Conservation (phyloP, 148 eudicot genomes). For the Polygonum aviculare region DNA sequence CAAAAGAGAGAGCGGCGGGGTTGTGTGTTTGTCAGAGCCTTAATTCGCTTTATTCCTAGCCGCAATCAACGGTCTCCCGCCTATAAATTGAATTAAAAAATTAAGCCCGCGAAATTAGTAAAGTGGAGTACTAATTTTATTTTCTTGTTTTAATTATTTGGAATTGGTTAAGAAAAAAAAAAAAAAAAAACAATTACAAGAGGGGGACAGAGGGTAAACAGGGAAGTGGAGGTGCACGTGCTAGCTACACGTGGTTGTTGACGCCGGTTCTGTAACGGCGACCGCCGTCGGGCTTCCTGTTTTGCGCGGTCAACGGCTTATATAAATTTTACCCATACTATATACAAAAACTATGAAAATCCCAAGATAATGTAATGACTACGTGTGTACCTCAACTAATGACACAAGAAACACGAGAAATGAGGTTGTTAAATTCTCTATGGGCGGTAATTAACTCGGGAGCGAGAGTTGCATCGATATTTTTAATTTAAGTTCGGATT, state of each 20-base stretch:
- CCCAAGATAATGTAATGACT: background rate
- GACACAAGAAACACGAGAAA: no score
- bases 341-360: background rate
- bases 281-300: background rate
- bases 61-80: constrained; percentile 60
- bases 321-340: background rate
- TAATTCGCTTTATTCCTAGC: constrained; percentile 40
- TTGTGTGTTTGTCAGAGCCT: background rate
- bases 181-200: background rate
- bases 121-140: no score
- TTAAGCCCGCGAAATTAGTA: no score
- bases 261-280: background rate
- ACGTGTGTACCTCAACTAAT: no score
- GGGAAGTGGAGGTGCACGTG: constrained; percentile 7
- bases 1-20: constrained; percentile 3
- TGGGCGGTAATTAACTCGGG: no score
- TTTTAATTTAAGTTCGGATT: no score
- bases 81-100: constrained; percentile 4
- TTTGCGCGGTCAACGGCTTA: background rate
- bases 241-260: background rate
- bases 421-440: no score
- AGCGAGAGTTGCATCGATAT: no score
- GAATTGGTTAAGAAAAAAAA: background rate
- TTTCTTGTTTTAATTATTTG: background rate
- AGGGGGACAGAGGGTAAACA: constrained; percentile 2